phyloP scores from a whole-genome alignment of 192 early-diverging fungal species.

The Backusella sp. region DNA sequence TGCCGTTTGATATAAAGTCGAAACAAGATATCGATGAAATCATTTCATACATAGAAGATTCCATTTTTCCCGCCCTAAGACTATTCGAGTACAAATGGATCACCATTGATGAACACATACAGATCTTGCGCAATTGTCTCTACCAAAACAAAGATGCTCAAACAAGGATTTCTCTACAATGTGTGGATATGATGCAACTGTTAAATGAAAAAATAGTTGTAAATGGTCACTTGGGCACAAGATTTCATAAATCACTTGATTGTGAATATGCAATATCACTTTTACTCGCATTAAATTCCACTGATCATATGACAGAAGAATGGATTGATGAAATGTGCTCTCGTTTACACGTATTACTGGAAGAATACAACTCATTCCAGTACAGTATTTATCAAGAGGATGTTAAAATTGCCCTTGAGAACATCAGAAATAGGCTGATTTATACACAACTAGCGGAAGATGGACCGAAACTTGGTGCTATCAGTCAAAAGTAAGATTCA shows the following conservation, averaged over 20 bases:
- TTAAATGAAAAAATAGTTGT: slow-evolving; percentile 41
- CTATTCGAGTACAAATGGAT: slow-evolving; percentile 93
- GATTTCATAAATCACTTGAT: slow-evolving; percentile 59
- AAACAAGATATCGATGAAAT: slow-evolving; percentile 65
- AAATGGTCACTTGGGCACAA: slow-evolving; percentile 40
- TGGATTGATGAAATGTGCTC: slow-evolving; percentile 41
- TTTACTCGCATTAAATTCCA: slow-evolving; percentile 29
- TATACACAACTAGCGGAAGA: slow-evolving; percentile 84
- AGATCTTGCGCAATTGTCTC: slow-evolving; percentile 44
- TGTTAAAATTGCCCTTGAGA: slow-evolving; percentile 61
- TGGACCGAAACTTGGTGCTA: slow-evolving; percentile 82
- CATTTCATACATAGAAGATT: slow-evolving; percentile 54
- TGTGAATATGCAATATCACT: slow-evolving; percentile 45
- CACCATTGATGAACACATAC: slow-evolving; percentile 49
- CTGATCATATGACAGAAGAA: not conserved
- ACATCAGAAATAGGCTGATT: slow-evolving; percentile 74
- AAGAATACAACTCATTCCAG: slow-evolving; percentile 83
- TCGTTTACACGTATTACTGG: slow-evolving; percentile 60
- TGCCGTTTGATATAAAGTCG: slow-evolving; percentile 57
- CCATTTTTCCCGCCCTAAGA: slow-evolving; percentile 57
- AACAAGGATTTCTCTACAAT: slow-evolving; percentile 31
- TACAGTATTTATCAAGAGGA: slow-evolving; percentile 88
- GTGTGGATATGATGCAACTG: slow-evolving; percentile 40
- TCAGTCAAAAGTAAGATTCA: slow-evolving; percentile 56
- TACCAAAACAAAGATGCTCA: slow-evolving; percentile 17